Conservation (phyloP, 306 rosid genomes). For the Pyrus pyrifolia region DNA sequence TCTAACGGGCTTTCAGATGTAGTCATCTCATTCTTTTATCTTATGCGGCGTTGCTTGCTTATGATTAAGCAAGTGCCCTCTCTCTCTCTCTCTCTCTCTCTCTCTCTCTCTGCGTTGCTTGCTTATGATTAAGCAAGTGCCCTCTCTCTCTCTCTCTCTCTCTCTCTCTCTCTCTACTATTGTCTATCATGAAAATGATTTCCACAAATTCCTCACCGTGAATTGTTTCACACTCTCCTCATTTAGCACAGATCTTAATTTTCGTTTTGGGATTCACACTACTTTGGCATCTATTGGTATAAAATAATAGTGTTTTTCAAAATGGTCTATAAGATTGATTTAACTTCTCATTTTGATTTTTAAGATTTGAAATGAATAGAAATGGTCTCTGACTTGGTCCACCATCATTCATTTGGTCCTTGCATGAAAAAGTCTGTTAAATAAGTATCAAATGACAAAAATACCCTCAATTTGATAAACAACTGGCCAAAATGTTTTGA, state of each 20-base stretch:
- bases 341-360: no score
- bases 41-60: background rate
- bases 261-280: background rate
- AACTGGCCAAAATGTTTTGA: no score
- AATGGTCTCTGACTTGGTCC: no score
- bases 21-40: background rate
- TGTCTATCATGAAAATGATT: background rate
- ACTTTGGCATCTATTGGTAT: background rate
- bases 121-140: background rate
- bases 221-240: background rate
- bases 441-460: no score
- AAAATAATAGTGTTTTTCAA: no score
- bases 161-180: background rate
- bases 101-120: background rate
- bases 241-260: background rate
- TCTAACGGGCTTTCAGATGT: background rate
- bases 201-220: background rate
- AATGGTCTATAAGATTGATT: no score
- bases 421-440: no score
- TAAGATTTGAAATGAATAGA: no score
- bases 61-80: background rate
- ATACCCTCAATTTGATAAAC: no score
- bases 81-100: background rate
- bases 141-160: no score
- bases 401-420: no score